These are phyloP conservation scores for Candida chauliodis DNA, from an alignment of 805 yeast genomes.

Conservation along the genomic window DNA sequence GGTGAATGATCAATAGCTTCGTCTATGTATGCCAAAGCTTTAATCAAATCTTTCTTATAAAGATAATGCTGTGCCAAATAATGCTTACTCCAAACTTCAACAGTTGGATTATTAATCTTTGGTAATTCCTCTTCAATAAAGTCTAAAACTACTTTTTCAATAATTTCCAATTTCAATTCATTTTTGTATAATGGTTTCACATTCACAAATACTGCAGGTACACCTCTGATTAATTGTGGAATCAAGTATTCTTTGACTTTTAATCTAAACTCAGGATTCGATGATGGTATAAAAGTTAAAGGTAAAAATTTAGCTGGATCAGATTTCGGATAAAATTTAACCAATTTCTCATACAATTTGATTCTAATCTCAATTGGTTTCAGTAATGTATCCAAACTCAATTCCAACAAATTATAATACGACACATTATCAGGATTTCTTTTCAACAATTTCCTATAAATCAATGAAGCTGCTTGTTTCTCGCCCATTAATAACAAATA, in stretches of 20 bases:
- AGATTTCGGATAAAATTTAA: constrained; percentile 71
- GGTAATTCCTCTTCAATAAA: constrained; percentile 35
- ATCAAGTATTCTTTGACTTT: constrained; percentile 54
- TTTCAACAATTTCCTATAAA: constrained; percentile 66
- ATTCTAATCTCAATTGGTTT: constrained; percentile 48
- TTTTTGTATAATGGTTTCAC: constrained; percentile 74
- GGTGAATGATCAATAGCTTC: constrained; percentile 71
- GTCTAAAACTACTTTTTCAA: constrained; percentile 53
- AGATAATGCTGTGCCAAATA: constrained; percentile 78
- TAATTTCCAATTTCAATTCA: constrained; percentile 31
- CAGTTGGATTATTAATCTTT: constrained; percentile 37
- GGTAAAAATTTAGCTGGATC: constrained; percentile 82
- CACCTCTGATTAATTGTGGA: constrained; percentile 68
- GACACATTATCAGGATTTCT: constrained; percentile 79
- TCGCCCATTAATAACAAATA: constrained; percentile 57
- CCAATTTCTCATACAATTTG: constrained; percentile 62
- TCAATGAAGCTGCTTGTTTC: constrained; percentile 59
- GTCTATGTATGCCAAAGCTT: constrained; percentile 58
- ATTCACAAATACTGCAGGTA: constrained; percentile 85
- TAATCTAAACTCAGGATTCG: constrained; percentile 42
- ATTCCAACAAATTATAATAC: constrained; percentile 67
- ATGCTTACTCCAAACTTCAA: constrained; percentile 66
- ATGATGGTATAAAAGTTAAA: constrained; percentile 60
- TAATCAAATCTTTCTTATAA: constrained; percentile 46
- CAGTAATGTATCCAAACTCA: constrained; percentile 49